Evolutionary conservation across 2,329 filamentous ascomycete species (phyloP), one percentile per base, ranked within the genome.

Genomic region (Penicillium vulpinum): DNA sequence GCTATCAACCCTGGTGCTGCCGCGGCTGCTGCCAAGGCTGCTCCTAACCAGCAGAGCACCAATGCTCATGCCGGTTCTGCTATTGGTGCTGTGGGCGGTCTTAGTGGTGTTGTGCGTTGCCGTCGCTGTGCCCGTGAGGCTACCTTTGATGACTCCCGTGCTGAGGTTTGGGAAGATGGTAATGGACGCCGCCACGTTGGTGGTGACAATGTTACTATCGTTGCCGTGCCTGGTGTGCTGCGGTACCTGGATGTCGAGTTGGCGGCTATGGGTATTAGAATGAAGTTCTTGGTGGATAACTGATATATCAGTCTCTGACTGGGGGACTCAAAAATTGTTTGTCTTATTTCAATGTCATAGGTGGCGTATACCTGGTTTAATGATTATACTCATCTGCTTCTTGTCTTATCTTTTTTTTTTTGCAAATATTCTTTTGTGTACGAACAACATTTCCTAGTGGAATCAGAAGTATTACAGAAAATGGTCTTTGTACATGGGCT

Each of bases 161-260:
- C 91, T 50, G 78, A 83, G 50, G 77, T 84, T 21, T 99, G 94
- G 94, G 92, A 96, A 72, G 94, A 99, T 77, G 92, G 91, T 0
- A 84, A 90, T 64, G 93, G 93, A 1, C 83, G 85, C 64, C 87
- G 89, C 65, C 97, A 89, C 84, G 84, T 91, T 33, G 94, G 94
- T 9, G 94, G 94, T 47, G 90, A 93, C 62, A 86, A 97, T 71
- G 94, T 94, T 4, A 94, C 92, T 4, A 82, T 94, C 63, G 91
- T 99, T 35, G 92, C 92, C 52, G 90, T 99, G 16, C 94, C 94
- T 0, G 93, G 92, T 62, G 94, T 96, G 53, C 78, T 99, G 74
- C 91, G 90, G 77, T 97, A 89, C 79, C 78, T 99, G 64, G 94
- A 99, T 77, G 92, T 96, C 21, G 94, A 99, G 77, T 79, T 99